Base-by-base conservation (phyloP, 345 rosid genomes). In the Eucalyptus regnans region DNA sequence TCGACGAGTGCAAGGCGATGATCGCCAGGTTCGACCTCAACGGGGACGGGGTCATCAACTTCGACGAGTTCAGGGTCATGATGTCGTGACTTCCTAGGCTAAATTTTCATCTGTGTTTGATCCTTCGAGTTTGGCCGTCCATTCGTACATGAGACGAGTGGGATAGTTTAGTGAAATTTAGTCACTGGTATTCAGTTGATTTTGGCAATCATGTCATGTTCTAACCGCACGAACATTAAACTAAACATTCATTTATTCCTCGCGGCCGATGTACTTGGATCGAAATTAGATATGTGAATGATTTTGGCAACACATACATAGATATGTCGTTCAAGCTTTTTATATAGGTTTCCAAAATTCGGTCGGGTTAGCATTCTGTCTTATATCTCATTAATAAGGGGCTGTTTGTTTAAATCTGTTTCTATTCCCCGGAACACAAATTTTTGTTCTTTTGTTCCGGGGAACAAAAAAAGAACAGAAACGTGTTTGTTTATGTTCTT, bases 1-100 rank as follows among this genome's bases (percentile, higher is more conserved):
- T 93, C 16, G 89, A 91, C 11, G 95, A 95, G 18, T 96, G 98
- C 51, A 86, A 92, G 90, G 86, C 71, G 46, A 96, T 96, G 96
- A 95, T 96, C 86, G 76, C 91, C 2, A 88, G 89, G 18, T 96
- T 94, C 51, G 96, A 96, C 89, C 90, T 93, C 29, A 90, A 96
- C 58, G 95, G 95, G 31, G 95, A 95, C 81, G 96, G 97, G 9
- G 90, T 93, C 81, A 91, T 95, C 41, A 91, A 90, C 89, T 95
- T 95, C 91, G 93, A 95, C 49, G 98, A 96, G 92, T 96, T 96
- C 87, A 89, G 91, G 64, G 87, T 87, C 88, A 96, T 95, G 97
- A 96, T 96, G 96, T 88, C 89, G 43, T 41, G 89, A 89, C 60
- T 76, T 41, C 60, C 60, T 76, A 20, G 48, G 20, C 25, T 33